Evolutionary conservation across 129 eudicot genomes (phyloP), one percentile per base, ranked within the genome.

Genomic region (Solidago caesia): DNA sequence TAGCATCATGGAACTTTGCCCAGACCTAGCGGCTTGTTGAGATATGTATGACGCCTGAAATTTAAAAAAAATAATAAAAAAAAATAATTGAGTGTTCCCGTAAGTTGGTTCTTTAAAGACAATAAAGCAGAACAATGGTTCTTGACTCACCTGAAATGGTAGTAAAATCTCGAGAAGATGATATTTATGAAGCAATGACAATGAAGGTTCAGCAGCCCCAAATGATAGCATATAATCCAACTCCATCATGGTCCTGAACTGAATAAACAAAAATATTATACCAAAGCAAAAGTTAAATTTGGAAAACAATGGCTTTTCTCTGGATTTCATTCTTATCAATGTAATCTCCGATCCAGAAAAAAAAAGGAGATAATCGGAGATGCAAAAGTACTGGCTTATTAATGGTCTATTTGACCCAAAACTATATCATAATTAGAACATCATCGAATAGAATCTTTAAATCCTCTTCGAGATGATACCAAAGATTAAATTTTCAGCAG

Each of bases 201-300:
- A 67, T 45, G 98, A 92, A 81, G 87, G 81, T 80, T 82, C 86
- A 65, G 98, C 96, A 57, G 98, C 96, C 59, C 98, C 96, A 75
- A 68, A 90, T 13, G 96, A 92, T 53, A 92, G 82, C 98, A 92
- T 89, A 78, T 84, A 87, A 75, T 90, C 81, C 64, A 92, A 64
- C 82, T 92, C 98, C 96, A 92, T 45, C 73, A 39, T 70, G 75
- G 86, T 68, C 77, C 96, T 88, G 72, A 76, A 60, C 97, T 91
- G 83, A 55, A 78, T 60, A 86, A 66, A 12, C 6, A 84, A 65
- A 61, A 2, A 14, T 8, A 68, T 45, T 21, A 61, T 4, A 41
- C 25, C 43, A 61, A 43, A 49, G 42, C 8, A 53, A 53, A 55
- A 42, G 39, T 33, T 33, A 33, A 33, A 3, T 33, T 33, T 2